A percentile compares a stretch with the other conserved stretches of the same genome.
Evolutionary conservation across 768 basidiomycete genomes (phyloP).

Genomic region (Russula sp.): DNA sequence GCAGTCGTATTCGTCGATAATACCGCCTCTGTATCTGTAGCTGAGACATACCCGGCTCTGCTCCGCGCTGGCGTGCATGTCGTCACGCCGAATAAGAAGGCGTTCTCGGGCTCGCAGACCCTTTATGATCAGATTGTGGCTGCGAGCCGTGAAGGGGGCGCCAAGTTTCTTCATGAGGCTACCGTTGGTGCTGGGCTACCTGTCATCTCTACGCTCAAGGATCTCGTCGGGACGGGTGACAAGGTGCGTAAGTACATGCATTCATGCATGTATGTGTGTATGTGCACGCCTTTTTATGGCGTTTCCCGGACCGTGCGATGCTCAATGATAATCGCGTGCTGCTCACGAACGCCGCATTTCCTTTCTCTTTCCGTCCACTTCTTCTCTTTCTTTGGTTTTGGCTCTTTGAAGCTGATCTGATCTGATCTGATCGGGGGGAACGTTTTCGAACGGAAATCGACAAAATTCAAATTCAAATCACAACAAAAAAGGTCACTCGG

Average conservation of each 20-base stretch:
- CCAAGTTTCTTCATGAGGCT: constrained; percentile 78
- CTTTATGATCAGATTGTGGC: constrained; percentile 68
- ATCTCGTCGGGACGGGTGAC: constrained; percentile 89
- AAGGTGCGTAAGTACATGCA: constrained; percentile 49
- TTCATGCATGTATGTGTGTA: too few species aligned
- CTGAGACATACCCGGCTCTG: constrained; percentile 76
- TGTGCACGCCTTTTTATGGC: too few species aligned
- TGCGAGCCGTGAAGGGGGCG: constrained; percentile 56
- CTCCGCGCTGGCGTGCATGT: constrained; percentile 77
- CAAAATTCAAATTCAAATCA: too few species aligned
- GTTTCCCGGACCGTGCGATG: too few species aligned
- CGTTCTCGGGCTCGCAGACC: constrained; percentile 66
- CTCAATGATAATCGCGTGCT: too few species aligned
- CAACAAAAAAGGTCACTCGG: constrained; percentile 72
- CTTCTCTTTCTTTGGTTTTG: too few species aligned
- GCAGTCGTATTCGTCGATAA: constrained; percentile 84
- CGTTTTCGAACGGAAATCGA: too few species aligned
- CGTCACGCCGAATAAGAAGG: constrained; percentile 98
- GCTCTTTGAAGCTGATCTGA: too few species aligned
- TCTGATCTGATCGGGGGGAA: too few species aligned
- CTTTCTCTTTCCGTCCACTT: too few species aligned
- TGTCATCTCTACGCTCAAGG: constrained; percentile 86
- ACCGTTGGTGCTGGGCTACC: constrained; percentile 97
- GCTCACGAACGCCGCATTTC: too few species aligned
- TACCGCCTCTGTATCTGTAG: constrained; percentile 82